Evolutionary conservation across 768 basidiomycete species (phyloP), one percentile per base, ranked within the genome.

Genomic region (Strobilomyces echinocephalus): DNA sequence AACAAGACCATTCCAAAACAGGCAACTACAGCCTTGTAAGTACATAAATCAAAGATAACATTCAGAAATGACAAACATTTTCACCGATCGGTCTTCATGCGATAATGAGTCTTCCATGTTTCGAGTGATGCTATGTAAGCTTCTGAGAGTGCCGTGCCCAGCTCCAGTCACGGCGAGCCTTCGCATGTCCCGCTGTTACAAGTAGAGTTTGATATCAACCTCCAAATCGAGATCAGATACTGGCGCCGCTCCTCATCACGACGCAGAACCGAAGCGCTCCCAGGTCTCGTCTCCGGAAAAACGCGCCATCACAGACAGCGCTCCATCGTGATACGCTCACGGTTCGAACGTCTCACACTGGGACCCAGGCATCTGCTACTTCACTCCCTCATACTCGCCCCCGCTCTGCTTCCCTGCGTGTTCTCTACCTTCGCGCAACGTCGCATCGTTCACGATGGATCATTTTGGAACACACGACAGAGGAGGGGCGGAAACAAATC

Each of bases 1-100:
- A 31, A 43, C 33, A 35, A 43, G 18, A 46, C 12, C 5, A 28
- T 1, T n/a, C 48, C 40, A n/a, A 31, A 42, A 52, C 33, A 34
- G 30, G 57, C 26, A 49, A 43, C 4, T 6, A 9, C 14, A 3
- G 5, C 12, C n/a, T n/a, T n/a, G n/a, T n/a, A n/a, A n/a, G n/a
- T n/a, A n/a, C n/a, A n/a, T n/a, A n/a, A n/a, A n/a, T n/a, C n/a
- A n/a, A 34, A 43, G 49, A 64, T 62, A 59, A 42, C 49, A 42
- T 58, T 63, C 49, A 28, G 15, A 31, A 41, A 39, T 56, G 49
- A 63, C 62, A 49, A 55, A 53, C 48, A n/a, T 18, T 15, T 31
- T 36, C 46, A 45, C 11, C n/a, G 24, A 31, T 14, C 30, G 4
- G 18, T 46, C 45, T 46, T 56, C 38, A 45, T 34, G 5, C 48